Percentiles rank a stretch among this genome's conserved stretches.
Conservation (phyloP, 345 rosid genomes). For the Eucalyptus guilfoylei region DNA sequence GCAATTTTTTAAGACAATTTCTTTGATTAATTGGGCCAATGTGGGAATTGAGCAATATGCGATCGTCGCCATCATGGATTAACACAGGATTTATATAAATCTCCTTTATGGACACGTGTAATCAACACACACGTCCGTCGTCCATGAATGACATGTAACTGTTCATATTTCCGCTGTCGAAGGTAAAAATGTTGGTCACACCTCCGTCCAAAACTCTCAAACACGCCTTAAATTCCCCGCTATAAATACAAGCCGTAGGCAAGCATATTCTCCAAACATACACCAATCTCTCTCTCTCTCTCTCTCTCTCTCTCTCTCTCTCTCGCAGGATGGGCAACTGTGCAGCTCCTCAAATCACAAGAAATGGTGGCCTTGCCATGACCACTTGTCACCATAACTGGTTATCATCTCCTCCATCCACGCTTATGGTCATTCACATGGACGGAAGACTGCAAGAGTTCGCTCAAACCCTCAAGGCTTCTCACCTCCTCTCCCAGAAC, state of each 20-base stretch:
- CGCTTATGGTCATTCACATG: slow-evolving; percentile 16
- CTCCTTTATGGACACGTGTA: background rate
- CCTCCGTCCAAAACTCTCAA: background rate
- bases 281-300: background rate
- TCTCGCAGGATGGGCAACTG: slow-evolving; percentile 21
- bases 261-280: background rate
- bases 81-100: background rate
- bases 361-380: background rate
- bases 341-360: slow-evolving; percentile 5
- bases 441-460: slow-evolving; percentile 29
- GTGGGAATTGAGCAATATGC: background rate
- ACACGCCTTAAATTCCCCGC: background rate
- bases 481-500: slow-evolving; percentile 6
- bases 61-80: background rate
- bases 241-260: background rate
- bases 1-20: background rate
- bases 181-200: background rate
- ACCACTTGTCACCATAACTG: background rate
- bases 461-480: slow-evolving; percentile 16
- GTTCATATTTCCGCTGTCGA: background rate
- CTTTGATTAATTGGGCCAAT: background rate
- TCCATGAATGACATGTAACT: background rate
- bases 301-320: background rate
- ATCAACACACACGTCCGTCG: background rate
- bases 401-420: background rate